A percentile compares a stretch with the other conserved stretches of the same genome.
Evolutionary conservation across 441 rosid species (phyloP).

Genomic region (Daphne laureola): DNA sequence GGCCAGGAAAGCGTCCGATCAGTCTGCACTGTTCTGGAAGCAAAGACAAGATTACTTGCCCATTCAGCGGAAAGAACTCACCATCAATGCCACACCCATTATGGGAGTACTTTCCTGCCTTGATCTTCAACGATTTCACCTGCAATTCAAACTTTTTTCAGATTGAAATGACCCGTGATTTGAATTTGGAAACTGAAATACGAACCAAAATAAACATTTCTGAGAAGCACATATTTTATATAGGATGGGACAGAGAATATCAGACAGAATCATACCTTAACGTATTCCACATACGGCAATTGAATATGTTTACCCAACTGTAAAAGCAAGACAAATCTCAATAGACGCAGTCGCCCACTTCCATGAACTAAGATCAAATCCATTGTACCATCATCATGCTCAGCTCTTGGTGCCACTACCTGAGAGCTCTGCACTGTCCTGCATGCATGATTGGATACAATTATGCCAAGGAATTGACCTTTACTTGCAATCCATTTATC

Average conservation of each 20-base stretch:
- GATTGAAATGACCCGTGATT: too few species aligned
- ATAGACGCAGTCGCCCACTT: conserved; percentile 65
- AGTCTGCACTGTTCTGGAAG: conserved; percentile 87
- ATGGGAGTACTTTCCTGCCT: conserved; percentile 60
- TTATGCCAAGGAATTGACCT: conserved; percentile 77
- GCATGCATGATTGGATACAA: conserved; percentile 90
- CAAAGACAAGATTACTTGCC: conserved; percentile 65
- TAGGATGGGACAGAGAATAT: neutral
- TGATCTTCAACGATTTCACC: conserved; percentile 83
- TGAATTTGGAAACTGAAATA: neutral
- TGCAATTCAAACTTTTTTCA: conserved; percentile 17
- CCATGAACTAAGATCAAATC: conserved; percentile 88
- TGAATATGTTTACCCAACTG: conserved; percentile 76
- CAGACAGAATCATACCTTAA: conserved; percentile 46
- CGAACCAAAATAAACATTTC: conserved; percentile 5
- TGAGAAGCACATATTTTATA: too few species aligned
- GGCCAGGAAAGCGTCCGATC: conserved; percentile 54
- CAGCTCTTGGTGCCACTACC: conserved; percentile 82
- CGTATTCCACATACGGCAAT: conserved; percentile 79
- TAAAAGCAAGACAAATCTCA: conserved; percentile 72
- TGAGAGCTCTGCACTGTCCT: conserved; percentile 91
- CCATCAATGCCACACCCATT: conserved; percentile 87
- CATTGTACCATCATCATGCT: conserved; percentile 70
- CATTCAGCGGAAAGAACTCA: conserved; percentile 69
- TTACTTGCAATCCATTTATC: conserved; percentile 62